These are phyloP conservation scores for Cryptosporidium ubiquitum DNA, from an alignment of 169 alveolate genomes.

Conservation along the genomic window DNA sequence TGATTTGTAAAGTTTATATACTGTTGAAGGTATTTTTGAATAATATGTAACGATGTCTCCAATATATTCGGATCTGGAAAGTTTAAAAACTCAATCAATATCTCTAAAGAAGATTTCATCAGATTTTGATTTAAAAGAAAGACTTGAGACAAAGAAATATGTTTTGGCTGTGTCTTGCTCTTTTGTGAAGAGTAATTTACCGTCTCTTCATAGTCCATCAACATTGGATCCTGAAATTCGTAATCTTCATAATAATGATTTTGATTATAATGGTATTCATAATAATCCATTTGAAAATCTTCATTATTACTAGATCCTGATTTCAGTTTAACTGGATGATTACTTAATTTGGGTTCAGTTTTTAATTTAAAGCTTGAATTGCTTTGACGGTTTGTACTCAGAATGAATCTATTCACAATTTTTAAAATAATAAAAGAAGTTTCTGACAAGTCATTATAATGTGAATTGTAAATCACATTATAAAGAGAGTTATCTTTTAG, in stretches of 20 bases:
- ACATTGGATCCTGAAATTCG: neutral
- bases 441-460: constrained; percentile 24
- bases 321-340: neutral
- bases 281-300: neutral
- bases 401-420: constrained; percentile 10
- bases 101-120: constrained; percentile 6
- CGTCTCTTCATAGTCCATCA: neutral
- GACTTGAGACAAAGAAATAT: constrained; percentile 2
- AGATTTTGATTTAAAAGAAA: constrained; percentile 13
- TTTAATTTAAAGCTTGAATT: neutral
- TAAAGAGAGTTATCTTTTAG: neutral
- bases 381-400: neutral
- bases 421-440: neutral
- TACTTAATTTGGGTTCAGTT: neutral
- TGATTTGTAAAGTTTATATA: constrained; percentile 3
- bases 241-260: neutral
- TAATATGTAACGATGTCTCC: constrained; percentile 27
- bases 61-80: constrained; percentile 40
- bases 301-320: neutral
- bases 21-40: constrained; percentile 30
- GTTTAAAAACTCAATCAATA: constrained; percentile 1
- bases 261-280: neutral
- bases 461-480: constrained; percentile 5
- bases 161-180: neutral
- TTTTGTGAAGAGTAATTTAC: neutral